phyloP scores from a whole-genome alignment of 2,329 filamentous ascomycete species.

The Aspergillus pseudotamarii region DNA sequence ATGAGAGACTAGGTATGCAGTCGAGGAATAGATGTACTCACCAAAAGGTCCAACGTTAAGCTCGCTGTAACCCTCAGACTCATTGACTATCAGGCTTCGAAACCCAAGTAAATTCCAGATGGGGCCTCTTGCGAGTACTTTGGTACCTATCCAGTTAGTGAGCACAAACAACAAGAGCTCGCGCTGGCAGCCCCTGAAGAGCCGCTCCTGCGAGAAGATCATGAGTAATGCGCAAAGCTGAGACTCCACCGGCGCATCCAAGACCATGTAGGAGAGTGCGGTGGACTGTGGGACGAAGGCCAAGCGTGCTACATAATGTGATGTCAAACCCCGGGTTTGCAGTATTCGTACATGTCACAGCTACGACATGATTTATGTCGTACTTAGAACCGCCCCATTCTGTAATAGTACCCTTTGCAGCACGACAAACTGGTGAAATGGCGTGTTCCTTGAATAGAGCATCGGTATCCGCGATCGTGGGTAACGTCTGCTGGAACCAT shows the following conservation, averaged over 20 bases:
- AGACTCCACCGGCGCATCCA: conserved; percentile 67
- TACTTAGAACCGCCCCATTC: neutral
- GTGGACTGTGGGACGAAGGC: conserved; percentile 61
- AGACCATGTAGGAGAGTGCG: conserved; percentile 68
- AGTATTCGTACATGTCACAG: conserved; percentile 70
- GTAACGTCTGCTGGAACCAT: neutral
- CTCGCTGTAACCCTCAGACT: neutral
- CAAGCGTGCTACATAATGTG: conserved; percentile 62
- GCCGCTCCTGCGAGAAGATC: conserved; percentile 67
- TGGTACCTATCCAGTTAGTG: neutral
- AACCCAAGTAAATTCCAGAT: conserved; percentile 1
- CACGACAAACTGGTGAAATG: neutral
- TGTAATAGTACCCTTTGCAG: neutral
- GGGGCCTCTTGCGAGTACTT: neutral
- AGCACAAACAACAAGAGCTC: conserved; percentile 62
- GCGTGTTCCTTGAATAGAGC: neutral
- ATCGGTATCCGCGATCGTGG: neutral
- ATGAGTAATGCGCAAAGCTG: conserved; percentile 64
- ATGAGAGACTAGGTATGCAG: neutral
- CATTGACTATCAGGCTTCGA: neutral
- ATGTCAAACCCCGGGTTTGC: conserved; percentile 71
- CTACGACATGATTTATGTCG: conserved; percentile 66
- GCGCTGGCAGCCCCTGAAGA: conserved; percentile 61
- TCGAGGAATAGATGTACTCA: neutral
- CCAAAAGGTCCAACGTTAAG: neutral